A percentile compares a stretch with the other conserved stretches of the same genome.
These are phyloP conservation scores for Coprinopsis cinerea DNA, from an alignment of 768 basidiomycete genomes.

Conservation along the genomic window DNA sequence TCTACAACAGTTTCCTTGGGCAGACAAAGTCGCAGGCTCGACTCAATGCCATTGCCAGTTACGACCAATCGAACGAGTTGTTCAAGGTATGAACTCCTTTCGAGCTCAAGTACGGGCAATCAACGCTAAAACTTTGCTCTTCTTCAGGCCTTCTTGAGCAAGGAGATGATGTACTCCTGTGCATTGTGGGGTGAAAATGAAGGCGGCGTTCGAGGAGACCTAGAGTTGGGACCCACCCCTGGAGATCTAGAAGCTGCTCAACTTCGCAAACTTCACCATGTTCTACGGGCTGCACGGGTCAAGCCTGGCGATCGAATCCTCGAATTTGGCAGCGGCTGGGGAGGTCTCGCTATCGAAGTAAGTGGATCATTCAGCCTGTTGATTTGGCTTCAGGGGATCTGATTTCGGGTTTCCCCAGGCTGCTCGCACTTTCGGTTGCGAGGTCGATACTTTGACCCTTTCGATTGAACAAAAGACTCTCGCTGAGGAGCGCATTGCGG, in stretches of 20 bases:
- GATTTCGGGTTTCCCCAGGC: slow-evolving; percentile 42
- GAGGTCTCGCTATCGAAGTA: slow-evolving; percentile 83
- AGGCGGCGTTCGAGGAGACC: slow-evolving; percentile 71
- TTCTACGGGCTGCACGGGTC: slow-evolving; percentile 72
- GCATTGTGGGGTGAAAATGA: slow-evolving; percentile 79
- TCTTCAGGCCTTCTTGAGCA: slow-evolving; percentile 65
- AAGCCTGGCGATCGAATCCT: slow-evolving; percentile 75
- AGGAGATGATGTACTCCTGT: slow-evolving; percentile 95
- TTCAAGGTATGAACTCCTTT: slow-evolving; percentile 51
- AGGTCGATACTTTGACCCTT: slow-evolving; percentile 85
- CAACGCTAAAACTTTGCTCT: not conserved
- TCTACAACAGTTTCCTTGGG: slow-evolving; percentile 68
- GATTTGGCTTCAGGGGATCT: slow-evolving; percentile 6
- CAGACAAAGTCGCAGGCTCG: slow-evolving; percentile 69
- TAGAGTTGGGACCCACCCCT: slow-evolving; percentile 45
- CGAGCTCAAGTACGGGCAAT: slow-evolving; percentile 10
- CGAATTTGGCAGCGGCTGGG: slow-evolving; percentile 95
- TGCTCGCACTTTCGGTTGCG: slow-evolving; percentile 65
- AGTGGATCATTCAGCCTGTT: slow-evolving; percentile 12
- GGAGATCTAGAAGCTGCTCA: slow-evolving; percentile 81
- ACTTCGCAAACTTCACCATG: slow-evolving; percentile 74
- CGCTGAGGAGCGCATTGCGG: slow-evolving; percentile 77
- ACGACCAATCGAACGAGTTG: slow-evolving; percentile 87
- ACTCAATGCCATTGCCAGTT: slow-evolving; percentile 80
- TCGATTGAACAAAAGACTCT: slow-evolving; percentile 83